These are phyloP conservation scores for Metschnikowia kofuensis DNA, from an alignment of 805 yeast species.

Conservation along the genomic window DNA sequence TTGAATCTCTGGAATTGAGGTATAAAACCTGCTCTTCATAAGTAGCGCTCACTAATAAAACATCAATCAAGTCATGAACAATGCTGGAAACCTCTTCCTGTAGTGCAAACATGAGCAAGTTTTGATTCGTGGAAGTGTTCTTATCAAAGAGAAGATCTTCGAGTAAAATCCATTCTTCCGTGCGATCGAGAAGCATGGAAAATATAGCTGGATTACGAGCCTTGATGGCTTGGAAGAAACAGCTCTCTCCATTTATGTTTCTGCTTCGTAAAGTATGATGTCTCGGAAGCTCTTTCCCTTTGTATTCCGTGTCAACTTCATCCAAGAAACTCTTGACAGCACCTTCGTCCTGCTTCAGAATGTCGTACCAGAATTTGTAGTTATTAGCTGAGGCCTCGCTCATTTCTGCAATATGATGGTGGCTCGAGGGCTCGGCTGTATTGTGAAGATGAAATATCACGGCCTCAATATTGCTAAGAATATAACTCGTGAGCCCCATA, in stretches of 20 bases:
- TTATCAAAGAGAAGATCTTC: conserved; percentile 69
- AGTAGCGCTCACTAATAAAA: conserved; percentile 43
- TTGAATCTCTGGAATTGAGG: conserved; percentile 48
- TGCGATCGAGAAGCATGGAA: conserved; percentile 41
- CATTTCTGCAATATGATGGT: conserved; percentile 36
- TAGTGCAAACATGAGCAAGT: conserved; percentile 61
- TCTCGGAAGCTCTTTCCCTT: conserved; percentile 18
- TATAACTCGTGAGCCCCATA: conserved; percentile 72
- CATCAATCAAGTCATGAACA: conserved; percentile 40
- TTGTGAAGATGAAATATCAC: conserved; percentile 59
- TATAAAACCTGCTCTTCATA: conserved; percentile 46
- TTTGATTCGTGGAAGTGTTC: conserved; percentile 48
- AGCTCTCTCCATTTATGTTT: conserved; percentile 62
- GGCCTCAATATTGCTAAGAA: conserved; percentile 80
- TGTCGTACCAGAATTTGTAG: conserved; percentile 49
- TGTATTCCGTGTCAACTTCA: conserved; percentile 5
- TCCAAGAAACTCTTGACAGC: conserved; percentile 18
- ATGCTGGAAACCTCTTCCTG: conserved; percentile 48
- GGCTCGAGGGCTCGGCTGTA: conserved; percentile 11
- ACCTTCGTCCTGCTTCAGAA: conserved; percentile 31
- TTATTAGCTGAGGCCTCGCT: conserved; percentile 45
- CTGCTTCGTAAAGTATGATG: conserved; percentile 23
- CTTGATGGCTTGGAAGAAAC: conserved; percentile 59
- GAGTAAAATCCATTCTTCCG: conserved; percentile 50
- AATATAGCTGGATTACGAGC: conserved; percentile 46